Evolutionary conservation across 495 filamentous ascomycete genomes (phyloP).

Genomic region (Xylaria venustula): DNA sequence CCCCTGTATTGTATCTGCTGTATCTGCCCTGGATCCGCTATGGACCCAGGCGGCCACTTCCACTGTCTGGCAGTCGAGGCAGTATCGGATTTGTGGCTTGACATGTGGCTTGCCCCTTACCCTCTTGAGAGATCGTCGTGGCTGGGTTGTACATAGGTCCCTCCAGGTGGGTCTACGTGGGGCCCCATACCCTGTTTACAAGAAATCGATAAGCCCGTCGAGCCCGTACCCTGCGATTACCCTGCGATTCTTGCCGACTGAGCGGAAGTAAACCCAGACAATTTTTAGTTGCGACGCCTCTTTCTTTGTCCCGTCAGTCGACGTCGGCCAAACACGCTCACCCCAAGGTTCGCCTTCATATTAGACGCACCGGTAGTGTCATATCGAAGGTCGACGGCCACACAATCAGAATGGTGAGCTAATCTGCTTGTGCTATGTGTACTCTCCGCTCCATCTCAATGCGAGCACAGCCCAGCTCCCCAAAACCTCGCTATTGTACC

Average conservation of each 20-base stretch:
- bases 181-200: no score
- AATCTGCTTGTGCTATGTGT: neutral
- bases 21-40: neutral
- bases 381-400: neutral
- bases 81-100: neutral
- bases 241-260: neutral
- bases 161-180: neutral
- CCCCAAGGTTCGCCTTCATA: neutral
- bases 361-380: no score
- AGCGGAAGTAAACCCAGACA: neutral
- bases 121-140: neutral
- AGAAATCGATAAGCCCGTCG: conserved; percentile 4
- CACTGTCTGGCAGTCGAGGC: neutral
- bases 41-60: neutral
- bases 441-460: no score
- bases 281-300: conserved; percentile 16
- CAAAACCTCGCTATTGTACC: neutral
- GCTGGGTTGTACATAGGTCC: neutral
- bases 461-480: neutral
- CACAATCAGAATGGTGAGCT: conserved; percentile 12
- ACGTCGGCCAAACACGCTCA: neutral
- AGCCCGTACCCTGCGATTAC: neutral
- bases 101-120: neutral
- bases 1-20: neutral
- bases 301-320: conserved; percentile 2